Conservation (phyloP, 495 filamentous ascomycete genomes). For the Chaetomidium leptoderma region DNA sequence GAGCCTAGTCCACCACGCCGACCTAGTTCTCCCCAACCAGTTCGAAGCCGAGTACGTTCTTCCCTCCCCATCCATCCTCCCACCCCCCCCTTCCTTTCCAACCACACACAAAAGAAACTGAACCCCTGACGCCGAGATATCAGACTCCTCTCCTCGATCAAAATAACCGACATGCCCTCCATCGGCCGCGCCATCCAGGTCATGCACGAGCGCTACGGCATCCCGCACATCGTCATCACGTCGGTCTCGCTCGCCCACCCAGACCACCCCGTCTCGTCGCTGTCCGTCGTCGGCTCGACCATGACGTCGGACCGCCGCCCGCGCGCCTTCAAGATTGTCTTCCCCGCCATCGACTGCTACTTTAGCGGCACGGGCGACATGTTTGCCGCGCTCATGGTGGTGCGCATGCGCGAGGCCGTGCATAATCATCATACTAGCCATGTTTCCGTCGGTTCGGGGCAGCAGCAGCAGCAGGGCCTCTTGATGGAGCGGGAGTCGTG, state of each 20-base stretch:
- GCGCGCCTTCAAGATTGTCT: slow-evolving; percentile 75
- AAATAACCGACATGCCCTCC: slow-evolving; percentile 69
- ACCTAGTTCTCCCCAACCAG: slow-evolving; percentile 92
- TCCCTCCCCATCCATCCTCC: not conserved
- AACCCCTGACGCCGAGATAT: not conserved
- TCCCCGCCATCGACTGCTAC: slow-evolving; percentile 83
- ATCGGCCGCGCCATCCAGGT: slow-evolving; percentile 68
- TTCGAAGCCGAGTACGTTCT: slow-evolving; percentile 85
- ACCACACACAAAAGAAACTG: not conserved
- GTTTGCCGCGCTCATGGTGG: slow-evolving; percentile 88
- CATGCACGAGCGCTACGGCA: slow-evolving; percentile 68
- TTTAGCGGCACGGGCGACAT: slow-evolving; percentile 97
- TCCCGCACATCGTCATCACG: slow-evolving; percentile 92
- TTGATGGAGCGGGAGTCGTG: slow-evolving; percentile 55
- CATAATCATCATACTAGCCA: not conserved
- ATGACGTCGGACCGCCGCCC: slow-evolving; percentile 58
- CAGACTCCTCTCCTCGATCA: slow-evolving; percentile 76
- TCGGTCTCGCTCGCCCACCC: slow-evolving; percentile 56
- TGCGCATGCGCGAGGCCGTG: slow-evolving; percentile 82
- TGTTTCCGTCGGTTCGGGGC: too few species aligned
- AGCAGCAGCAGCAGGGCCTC: slow-evolving; percentile 19
- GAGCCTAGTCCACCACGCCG: slow-evolving; percentile 68
- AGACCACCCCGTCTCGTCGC: slow-evolving; percentile 43
- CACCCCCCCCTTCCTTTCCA: not conserved
- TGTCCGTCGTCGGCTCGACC: slow-evolving; percentile 77